Conservation (phyloP, 768 basidiomycete genomes). For the Tylopilus subfusipes region DNA sequence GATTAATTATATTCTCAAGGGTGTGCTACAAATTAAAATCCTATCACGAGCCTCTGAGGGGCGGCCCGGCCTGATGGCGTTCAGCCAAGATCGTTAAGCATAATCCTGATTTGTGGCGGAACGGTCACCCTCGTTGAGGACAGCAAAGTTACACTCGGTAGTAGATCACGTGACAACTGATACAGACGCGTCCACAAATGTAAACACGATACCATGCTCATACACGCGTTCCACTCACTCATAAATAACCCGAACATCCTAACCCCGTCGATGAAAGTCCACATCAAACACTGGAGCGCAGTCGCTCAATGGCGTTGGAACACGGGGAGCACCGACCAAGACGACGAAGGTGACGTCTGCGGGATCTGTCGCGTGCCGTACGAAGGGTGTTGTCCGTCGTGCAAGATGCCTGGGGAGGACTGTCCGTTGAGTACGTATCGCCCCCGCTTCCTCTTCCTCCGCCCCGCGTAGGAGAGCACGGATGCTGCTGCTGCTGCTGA, state of each 20-base stretch:
- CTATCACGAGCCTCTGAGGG: too few species aligned
- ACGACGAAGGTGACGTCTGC: slow-evolving; percentile 62
- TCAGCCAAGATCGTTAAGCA: too few species aligned
- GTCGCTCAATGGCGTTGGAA: slow-evolving; percentile 92
- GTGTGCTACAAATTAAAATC: too few species aligned
- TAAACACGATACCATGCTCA: background rate
- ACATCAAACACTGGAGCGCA: slow-evolving; percentile 80
- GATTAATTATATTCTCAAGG: too few species aligned
- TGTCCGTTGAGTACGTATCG: slow-evolving; percentile 73
- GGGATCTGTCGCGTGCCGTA: slow-evolving; percentile 90
- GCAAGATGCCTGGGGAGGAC: slow-evolving; percentile 96
- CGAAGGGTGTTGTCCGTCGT: slow-evolving; percentile 93
- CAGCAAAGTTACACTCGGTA: too few species aligned
- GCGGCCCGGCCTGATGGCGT: too few species aligned
- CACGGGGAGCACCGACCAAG: slow-evolving; percentile 35
- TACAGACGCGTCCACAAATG: slow-evolving; percentile 1
- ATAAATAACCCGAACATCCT: too few species aligned
- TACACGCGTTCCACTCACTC: too few species aligned
- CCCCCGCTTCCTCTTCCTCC: background rate
- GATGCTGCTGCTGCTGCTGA: too few species aligned
- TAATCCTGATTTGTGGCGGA: too few species aligned
- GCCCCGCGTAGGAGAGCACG: too few species aligned
- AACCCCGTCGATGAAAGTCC: slow-evolving; percentile 57
- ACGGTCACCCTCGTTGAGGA: too few species aligned
- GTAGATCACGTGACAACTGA: background rate